A percentile compares a stretch with the other conserved stretches of the same genome.
Conservation (phyloP, 345 rosid species). For the Anacardium occidentale region DNA sequence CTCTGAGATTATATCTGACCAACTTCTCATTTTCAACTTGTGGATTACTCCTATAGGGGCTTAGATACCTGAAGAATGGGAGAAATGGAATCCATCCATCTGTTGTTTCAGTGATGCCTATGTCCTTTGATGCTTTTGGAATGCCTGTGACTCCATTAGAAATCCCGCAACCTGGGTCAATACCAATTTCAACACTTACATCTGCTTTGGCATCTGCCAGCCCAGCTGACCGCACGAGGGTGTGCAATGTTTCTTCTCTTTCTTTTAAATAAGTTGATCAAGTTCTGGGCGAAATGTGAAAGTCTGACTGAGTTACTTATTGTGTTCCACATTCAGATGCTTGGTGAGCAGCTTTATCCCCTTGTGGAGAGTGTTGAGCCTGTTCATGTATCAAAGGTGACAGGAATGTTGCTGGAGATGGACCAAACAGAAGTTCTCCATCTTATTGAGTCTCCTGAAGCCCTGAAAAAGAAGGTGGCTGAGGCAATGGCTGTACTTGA, state of each 20-base stretch:
- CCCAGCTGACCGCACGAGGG: constrained; percentile 40
- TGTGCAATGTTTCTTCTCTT: constrained; percentile 5
- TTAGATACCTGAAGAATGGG: constrained; percentile 44
- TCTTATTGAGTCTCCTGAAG: constrained; percentile 72
- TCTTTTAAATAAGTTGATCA: background rate
- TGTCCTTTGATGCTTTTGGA: constrained; percentile 46
- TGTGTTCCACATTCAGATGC: constrained; percentile 39
- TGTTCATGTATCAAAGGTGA: constrained; percentile 56
- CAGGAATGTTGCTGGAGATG: constrained; percentile 83
- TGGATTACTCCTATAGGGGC: constrained; percentile 41
- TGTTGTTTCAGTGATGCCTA: constrained; percentile 36
- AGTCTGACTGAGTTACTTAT: background rate
- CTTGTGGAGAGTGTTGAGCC: constrained; percentile 60
- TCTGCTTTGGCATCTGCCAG: constrained; percentile 55
- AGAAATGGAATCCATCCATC: constrained; percentile 41
- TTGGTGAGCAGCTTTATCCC: constrained; percentile 76
- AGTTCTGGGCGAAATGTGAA: background rate
- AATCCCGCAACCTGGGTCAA: constrained; percentile 24
- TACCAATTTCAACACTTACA: constrained; percentile 47
- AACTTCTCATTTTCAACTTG: constrained; percentile 24
- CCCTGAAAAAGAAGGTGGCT: constrained; percentile 58
- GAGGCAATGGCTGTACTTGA: constrained; percentile 69
- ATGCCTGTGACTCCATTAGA: constrained; percentile 32
- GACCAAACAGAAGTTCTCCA: constrained; percentile 67
- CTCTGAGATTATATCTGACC: background rate